Evolutionary conservation across 768 basidiomycete species (phyloP).

Genomic region (Podaxis carcinomalis): DNA sequence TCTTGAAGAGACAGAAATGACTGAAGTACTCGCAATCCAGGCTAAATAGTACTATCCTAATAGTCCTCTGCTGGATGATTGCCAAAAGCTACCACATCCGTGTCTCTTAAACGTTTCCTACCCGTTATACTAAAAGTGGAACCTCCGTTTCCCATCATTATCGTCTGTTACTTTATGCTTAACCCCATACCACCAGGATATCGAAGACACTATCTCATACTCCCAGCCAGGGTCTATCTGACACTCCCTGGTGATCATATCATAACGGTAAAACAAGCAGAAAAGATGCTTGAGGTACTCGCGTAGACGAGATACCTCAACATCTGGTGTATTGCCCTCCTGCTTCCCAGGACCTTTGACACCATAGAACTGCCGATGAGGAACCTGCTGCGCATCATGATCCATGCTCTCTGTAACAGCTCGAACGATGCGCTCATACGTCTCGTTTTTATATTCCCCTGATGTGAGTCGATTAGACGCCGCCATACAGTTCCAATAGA

Average conservation of each 20-base stretch:
- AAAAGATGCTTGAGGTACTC: constrained; percentile 33
- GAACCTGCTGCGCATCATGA: constrained; percentile 27
- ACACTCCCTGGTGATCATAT: constrained; percentile 31
- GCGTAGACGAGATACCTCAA: constrained; percentile 18
- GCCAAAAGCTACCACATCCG: no score
- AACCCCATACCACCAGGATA: background rate
- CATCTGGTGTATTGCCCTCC: background rate
- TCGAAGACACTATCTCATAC: background rate
- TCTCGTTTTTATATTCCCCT: constrained; percentile 21
- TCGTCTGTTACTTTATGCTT: background rate
- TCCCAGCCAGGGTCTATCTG: constrained; percentile 19
- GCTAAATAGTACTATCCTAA: no score
- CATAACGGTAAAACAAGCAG: constrained; percentile 31
- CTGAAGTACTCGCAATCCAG: no score
- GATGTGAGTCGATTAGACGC: constrained; percentile 23
- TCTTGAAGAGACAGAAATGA: no score
- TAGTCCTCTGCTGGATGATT: no score
- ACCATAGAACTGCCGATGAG: constrained; percentile 24
- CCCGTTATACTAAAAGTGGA: background rate
- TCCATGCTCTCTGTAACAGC: constrained; percentile 19
- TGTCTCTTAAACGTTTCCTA: background rate
- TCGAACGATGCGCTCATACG: constrained; percentile 18
- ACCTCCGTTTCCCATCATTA: background rate
- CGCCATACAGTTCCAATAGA: constrained; percentile 33
- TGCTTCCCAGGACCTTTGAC: background rate